These are phyloP conservation scores for Fusarium penzigii DNA, from an alignment of 2,329 filamentous ascomycete genomes.

Conservation along the genomic window DNA sequence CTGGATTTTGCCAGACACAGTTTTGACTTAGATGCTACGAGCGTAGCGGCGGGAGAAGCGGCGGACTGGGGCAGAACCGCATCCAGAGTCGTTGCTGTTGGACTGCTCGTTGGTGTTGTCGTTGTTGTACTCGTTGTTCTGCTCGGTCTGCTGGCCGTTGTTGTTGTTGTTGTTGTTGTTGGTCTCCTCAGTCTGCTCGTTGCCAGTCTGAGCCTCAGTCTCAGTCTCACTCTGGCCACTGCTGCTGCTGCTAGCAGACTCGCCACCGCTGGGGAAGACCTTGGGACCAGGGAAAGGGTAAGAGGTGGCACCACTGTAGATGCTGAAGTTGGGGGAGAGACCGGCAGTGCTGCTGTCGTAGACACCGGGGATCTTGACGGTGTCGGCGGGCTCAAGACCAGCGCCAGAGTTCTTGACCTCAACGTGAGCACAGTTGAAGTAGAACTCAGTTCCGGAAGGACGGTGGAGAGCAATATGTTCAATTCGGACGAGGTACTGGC, in stretches of 20 bases:
- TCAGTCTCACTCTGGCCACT: not conserved
- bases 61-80: too few relatives aligned
- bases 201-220: not conserved
- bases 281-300: constrained; percentile 5
- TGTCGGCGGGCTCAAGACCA: not conserved
- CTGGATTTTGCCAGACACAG: too few relatives aligned
- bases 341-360: constrained; percentile 3
- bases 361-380: constrained; percentile 6
- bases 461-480: constrained; percentile 6
- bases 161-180: too few relatives aligned
- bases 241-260: not conserved
- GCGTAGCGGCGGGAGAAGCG: too few relatives aligned
- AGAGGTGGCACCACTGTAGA: constrained; percentile 2
- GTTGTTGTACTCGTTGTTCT: too few relatives aligned
- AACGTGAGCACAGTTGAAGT: constrained; percentile 8
- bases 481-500: constrained; percentile 7
- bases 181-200: too few relatives aligned
- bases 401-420: constrained; percentile 3
- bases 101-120: too few relatives aligned
- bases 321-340: constrained; percentile 5
- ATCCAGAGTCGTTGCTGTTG: too few relatives aligned
- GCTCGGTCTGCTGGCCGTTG: too few relatives aligned
- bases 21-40: too few relatives aligned
- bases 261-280: not conserved
- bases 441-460: constrained; percentile 5